These are phyloP conservation scores for Apiotrichum sp. DNA, from an alignment of 1,284 basidiomycete genomes.

Conservation along the genomic window DNA sequence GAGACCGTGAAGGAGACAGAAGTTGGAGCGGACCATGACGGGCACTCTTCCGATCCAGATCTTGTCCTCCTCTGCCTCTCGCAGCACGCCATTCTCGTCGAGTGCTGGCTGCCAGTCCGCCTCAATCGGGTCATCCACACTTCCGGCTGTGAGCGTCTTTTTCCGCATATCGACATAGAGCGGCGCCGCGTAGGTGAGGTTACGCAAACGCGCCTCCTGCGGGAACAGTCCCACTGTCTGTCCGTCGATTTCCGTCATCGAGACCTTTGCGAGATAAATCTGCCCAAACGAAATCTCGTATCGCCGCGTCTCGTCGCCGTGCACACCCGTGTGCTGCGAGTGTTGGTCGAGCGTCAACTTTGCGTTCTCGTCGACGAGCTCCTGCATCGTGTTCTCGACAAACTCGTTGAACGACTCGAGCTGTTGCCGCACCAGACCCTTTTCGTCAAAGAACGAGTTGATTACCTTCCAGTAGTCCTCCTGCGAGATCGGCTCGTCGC, in stretches of 20 bases:
- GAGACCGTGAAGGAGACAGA: slow-evolving; percentile 81
- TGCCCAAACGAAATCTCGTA: slow-evolving; percentile 98
- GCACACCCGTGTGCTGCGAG: slow-evolving; percentile 85
- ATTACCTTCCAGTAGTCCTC: slow-evolving; percentile 96
- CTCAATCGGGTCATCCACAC: slow-evolving; percentile 65
- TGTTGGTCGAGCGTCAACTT: slow-evolving; percentile 94
- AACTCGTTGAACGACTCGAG: slow-evolving; percentile 99
- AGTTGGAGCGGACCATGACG: slow-evolving; percentile 94
- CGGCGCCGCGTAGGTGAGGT: slow-evolving; percentile 73
- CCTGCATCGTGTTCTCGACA: slow-evolving; percentile 99
- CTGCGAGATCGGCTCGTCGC: slow-evolving; percentile 68
- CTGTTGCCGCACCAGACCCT: slow-evolving; percentile 96
- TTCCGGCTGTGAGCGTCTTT: slow-evolving; percentile 68
- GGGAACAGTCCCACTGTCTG: slow-evolving; percentile 89
- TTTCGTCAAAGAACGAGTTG: slow-evolving; percentile 92
- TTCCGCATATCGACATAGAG: slow-evolving; percentile 96
- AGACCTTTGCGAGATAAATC: slow-evolving; percentile 91
- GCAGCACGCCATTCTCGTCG: slow-evolving; percentile 59
- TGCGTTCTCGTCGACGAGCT: slow-evolving; percentile 91
- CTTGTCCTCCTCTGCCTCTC: slow-evolving; percentile 64
- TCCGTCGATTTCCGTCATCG: slow-evolving; percentile 92
- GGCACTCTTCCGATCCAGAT: slow-evolving; percentile 98
- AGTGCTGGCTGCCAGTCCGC: slow-evolving; percentile 64
- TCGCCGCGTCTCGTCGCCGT: slow-evolving; percentile 68
- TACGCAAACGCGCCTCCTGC: slow-evolving; percentile 92